These are phyloP conservation scores for Fagopyrum tataricum DNA, from an alignment of 148 eudicot genomes.

Conservation along the genomic window DNA sequence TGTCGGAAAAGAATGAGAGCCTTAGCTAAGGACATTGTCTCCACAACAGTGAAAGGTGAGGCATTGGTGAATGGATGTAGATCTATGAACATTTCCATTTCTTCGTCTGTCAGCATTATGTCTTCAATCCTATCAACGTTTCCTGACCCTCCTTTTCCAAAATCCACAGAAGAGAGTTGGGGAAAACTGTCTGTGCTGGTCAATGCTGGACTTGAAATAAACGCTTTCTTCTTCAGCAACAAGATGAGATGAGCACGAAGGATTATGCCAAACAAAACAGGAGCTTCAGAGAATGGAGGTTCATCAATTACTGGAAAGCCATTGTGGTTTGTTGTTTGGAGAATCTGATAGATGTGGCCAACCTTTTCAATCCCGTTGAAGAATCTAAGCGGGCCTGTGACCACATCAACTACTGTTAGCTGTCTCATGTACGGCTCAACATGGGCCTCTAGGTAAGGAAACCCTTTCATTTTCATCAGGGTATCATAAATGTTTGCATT, in stretches of 20 bases:
- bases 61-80: constrained; percentile 79
- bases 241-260: constrained; percentile 73
- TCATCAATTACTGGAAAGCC: constrained; percentile 90
- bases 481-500: constrained; percentile 63
- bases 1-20: constrained; percentile 80
- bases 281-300: constrained; percentile 43
- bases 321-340: constrained; percentile 56
- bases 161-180: constrained; percentile 61
- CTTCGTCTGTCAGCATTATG: constrained; percentile 55
- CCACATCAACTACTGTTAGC: constrained; percentile 70
- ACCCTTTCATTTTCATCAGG: constrained; percentile 72
- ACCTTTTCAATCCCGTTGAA: constrained; percentile 86
- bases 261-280: constrained; percentile 61
- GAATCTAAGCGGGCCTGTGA: constrained; percentile 66
- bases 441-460: constrained; percentile 77
- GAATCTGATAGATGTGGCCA: constrained; percentile 54
- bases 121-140: constrained; percentile 50
- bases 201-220: constrained; percentile 34
- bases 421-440: constrained; percentile 97
- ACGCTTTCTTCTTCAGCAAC: constrained; percentile 67
- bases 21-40: constrained; percentile 93
- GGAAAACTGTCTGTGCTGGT: constrained; percentile 32
- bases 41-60: constrained; percentile 85
- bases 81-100: constrained; percentile 88
- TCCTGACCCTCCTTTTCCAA: constrained; percentile 69